phyloP scores from a whole-genome alignment of 2,329 filamentous ascomycete genomes.

The Byssothecium circinans region DNA sequence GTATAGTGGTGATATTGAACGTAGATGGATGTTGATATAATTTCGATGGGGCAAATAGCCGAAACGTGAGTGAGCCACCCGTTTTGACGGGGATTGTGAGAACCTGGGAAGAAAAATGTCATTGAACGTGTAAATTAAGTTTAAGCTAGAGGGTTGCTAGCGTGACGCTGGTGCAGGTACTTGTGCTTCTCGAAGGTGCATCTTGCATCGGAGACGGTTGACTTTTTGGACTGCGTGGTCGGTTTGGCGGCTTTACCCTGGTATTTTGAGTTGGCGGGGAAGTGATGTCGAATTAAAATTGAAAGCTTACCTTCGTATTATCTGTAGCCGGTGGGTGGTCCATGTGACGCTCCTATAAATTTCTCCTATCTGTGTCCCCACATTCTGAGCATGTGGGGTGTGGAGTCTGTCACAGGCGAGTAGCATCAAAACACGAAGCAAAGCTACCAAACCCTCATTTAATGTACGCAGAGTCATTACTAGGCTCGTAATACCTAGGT shows the following conservation, averaged over 20 bases:
- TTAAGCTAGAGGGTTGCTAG: constrained; percentile 12
- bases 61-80: constrained; percentile 16
- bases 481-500: background rate
- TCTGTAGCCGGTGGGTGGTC: background rate
- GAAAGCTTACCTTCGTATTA: background rate
- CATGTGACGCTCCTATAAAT: background rate
- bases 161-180: constrained; percentile 6
- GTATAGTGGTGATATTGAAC: constrained; percentile 28
- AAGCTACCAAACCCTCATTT: too few relatives aligned
- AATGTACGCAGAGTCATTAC: background rate
- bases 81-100: constrained; percentile 11
- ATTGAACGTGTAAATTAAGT: constrained; percentile 1
- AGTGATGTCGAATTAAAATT: background rate
- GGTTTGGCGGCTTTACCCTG: background rate
- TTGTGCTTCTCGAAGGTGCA: background rate
- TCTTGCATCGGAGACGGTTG: background rate
- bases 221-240: background rate
- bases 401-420: too few relatives aligned
- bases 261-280: background rate
- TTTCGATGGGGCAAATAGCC: constrained; percentile 26
- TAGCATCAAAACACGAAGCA: background rate
- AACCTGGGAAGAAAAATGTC: background rate
- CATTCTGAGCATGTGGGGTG: constrained; percentile 3
- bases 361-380: background rate
- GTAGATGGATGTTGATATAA: constrained; percentile 24